Base-by-base conservation (phyloP, 2,329 filamentous ascomycete genomes). In the Herpotrichia juniperi region DNA sequence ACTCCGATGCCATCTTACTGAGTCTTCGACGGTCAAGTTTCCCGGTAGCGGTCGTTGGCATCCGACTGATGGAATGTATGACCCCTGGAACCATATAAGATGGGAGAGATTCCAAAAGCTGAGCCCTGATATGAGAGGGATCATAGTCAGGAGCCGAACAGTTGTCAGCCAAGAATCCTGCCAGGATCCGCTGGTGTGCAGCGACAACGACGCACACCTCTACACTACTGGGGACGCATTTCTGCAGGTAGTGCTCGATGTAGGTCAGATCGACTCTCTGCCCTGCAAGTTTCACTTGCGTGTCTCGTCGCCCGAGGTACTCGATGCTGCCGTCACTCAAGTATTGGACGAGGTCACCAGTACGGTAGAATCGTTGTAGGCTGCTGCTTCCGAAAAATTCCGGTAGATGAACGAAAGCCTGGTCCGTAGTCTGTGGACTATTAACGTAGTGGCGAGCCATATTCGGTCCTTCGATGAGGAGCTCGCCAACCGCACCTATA, bases 211-310 rank as follows among this genome's bases (percentile, higher is more conserved):
- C n/a, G n/a, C n/a, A n/a, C n/a, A n/a, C n/a, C n/a, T n/a, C n/a
- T n/a, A n/a, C n/a, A n/a, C n/a, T n/a, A n/a, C n/a, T n/a, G n/a
- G n/a, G n/a, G n/a, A n/a, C n/a, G n/a, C n/a, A n/a, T n/a, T n/a
- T n/a, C 32, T 69, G 63, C 8, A 70, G 39, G 32, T 66, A 56
- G 42, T 67, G 58, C 46, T 71, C 64, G n/a, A 71, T 69, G 45
- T 72, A 68, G 11, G 64, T 67, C 32, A 72, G 58, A 54, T 72
- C 69, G 43, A 72, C 66, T 4, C 69, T 64, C 48, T 69, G 65
- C 10, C 69, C 69, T n/a, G 68, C 62, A 24, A 71, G 54, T 49
- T 72, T 71, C 46, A 72, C 61, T 50, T 72, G 67, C 45, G 67
- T 66, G 56, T 70, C 66, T 37, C 62, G 65, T 21, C 69, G 62